Base-by-base conservation (phyloP, 495 filamentous ascomycete genomes). In the Xylaria longipes region DNA sequence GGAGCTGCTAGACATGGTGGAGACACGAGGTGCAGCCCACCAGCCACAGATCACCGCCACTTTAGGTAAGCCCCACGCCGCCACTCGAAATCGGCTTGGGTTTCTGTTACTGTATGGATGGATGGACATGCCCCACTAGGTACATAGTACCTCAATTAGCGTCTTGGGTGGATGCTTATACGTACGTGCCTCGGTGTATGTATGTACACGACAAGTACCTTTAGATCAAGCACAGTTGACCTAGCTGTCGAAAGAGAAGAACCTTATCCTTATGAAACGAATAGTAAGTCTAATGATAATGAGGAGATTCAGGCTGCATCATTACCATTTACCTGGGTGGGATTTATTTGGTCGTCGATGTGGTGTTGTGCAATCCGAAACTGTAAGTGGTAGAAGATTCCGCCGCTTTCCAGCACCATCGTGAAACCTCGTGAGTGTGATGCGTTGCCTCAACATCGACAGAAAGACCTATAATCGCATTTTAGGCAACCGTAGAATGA, bases 331-430 rank as follows among this genome's bases (percentile, higher is more conserved):
- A 14, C 25, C 22, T 15, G 4, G 50, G 50, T 25, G 52, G 2
- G 3, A 31, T 56, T 56, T 56, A 17, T 29, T 15, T 14, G 9
- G 27, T 29, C 50, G 25, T 54, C 15, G 20, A 56, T 29, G 52
- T 17, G 27, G 6, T 56, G 52, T 56, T 56, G 52, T 31, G 27
- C 14, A 56, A 54, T 54, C n/a, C n/a, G n/a, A n/a, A n/a, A 54
- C 25, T 27, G 58, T 65, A 72, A 29, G 27, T 48, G 33, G 52
- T 75, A 62, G 75, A 77, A 77, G 70, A 45, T 79, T 79, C 77
- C 50, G 39, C 65, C 43, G 41, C 12, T 29, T 77, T 79, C 77
- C 65, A 67, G n/a, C 69, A 66, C 65, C 66, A 68, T 74, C 77
- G 22, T 50, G 75, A 39, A 73, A 31, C 48, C 70, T 76, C 77